Evolutionary conservation across 225 moss, liverwort and hornwort genomes (phyloP).

Genomic region (Antitrichia curtipendula): DNA sequence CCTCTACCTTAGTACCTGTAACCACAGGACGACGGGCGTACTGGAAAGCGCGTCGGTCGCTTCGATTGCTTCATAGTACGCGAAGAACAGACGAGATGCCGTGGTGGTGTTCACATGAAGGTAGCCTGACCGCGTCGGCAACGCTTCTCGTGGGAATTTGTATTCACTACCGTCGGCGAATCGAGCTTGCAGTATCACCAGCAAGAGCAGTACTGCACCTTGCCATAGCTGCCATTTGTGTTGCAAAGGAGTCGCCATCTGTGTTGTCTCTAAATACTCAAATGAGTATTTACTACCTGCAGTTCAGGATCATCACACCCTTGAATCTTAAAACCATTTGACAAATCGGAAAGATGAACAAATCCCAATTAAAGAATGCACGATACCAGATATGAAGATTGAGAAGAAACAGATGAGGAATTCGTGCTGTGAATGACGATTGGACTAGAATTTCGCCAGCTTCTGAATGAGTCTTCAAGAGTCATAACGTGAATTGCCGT

Average conservation of each 20-base stretch:
- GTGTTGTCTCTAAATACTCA: not conserved
- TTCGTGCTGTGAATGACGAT: not conserved
- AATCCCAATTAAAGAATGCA: not conserved
- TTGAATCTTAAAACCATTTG: not conserved
- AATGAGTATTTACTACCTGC: not conserved
- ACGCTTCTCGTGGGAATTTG: constrained; percentile 8
- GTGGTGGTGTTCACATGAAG: constrained; percentile 12
- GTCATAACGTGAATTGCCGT: not conserved
- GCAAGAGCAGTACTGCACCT: not conserved
- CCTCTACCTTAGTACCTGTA: constrained; percentile 6
- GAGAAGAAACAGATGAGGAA: not conserved
- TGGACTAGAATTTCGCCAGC: constrained; percentile 25
- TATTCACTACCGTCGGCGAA: not conserved
- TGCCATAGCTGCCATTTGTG: not conserved
- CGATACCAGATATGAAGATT: not conserved
- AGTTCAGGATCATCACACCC: not conserved
- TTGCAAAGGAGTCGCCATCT: not conserved
- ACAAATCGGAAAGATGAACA: not conserved
- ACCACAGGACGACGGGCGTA: constrained; percentile 39
- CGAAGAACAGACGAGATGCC: constrained; percentile 28
- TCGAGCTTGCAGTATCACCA: not conserved
- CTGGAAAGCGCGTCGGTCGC: not conserved
- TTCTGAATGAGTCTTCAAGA: constrained; percentile 21
- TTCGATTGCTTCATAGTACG: constrained; percentile 36
- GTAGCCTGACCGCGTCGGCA: constrained; percentile 38